Conservation (phyloP, 345 rosid species). For the Syzygium aromaticum region DNA sequence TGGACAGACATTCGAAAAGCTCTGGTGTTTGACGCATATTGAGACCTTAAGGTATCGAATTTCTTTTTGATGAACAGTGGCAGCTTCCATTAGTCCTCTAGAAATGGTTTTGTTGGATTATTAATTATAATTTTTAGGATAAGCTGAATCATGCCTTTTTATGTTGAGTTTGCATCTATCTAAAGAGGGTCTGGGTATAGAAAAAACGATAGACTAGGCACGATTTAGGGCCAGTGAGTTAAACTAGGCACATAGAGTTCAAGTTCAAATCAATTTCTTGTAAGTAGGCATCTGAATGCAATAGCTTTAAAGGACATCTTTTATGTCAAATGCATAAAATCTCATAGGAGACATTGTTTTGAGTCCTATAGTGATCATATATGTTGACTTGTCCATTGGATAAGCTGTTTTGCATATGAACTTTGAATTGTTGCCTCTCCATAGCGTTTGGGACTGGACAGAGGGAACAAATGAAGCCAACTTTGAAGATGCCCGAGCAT, state of each 20-base stretch:
- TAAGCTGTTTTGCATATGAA: neutral
- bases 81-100: neutral
- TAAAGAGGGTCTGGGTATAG: neutral
- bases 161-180: neutral
- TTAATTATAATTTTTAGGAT: neutral
- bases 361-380: neutral
- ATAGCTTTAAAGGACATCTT: neutral
- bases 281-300: neutral
- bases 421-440: neutral
- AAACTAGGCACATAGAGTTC: neutral
- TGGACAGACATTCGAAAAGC: slow-evolving; percentile 50
- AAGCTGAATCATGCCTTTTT: neutral
- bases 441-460: slow-evolving; percentile 82
- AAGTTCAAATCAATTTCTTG: neutral
- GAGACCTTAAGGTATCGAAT: slow-evolving; percentile 71
- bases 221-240: neutral
- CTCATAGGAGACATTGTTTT: neutral
- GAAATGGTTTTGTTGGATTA: neutral
- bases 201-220: neutral
- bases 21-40: slow-evolving; percentile 93
- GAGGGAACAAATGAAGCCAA: slow-evolving; percentile 45
- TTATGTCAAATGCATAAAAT: neutral
- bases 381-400: neutral
- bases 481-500: slow-evolving; percentile 69
- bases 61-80: neutral